phyloP scores from a whole-genome alignment of 78 protist genomes.

The Mastigamoeba balamuthi region DNA sequence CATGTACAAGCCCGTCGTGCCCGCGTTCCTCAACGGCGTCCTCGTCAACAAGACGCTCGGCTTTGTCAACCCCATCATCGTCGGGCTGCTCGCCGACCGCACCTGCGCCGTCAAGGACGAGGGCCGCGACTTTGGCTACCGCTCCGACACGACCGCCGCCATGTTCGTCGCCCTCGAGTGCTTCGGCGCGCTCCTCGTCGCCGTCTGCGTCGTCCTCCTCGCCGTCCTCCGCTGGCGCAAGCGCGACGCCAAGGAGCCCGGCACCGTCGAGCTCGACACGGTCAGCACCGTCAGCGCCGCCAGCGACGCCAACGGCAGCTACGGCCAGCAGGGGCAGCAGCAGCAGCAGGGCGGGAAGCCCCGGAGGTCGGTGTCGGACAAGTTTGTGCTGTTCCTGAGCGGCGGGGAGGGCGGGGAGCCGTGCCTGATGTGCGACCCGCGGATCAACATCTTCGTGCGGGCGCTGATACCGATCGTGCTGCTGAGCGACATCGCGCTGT shows the following conservation, averaged over 20 bases:
- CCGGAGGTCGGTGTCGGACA: no score
- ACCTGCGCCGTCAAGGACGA: background rate
- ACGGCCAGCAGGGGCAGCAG: background rate
- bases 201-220: background rate
- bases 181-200: background rate
- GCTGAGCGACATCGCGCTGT: constrained; percentile 1
- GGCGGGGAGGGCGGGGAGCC: no score
- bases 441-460: background rate
- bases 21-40: background rate
- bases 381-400: no score
- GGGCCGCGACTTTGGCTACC: background rate
- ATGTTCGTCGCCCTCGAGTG: background rate
- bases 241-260: no score
- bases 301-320: background rate
- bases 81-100: background rate
- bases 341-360: no score
- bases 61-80: background rate
- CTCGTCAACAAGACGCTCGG: background rate
- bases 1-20: no score
- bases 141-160: no score
- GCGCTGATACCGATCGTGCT: background rate
- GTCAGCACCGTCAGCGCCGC: background rate
- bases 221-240: background rate
- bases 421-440: background rate
- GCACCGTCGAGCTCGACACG: no score